Percentiles rank a stretch among this genome's conserved stretches.
These are phyloP conservation scores for Roridomyces roridus DNA, from an alignment of 768 basidiomycete species.

Conservation along the genomic window DNA sequence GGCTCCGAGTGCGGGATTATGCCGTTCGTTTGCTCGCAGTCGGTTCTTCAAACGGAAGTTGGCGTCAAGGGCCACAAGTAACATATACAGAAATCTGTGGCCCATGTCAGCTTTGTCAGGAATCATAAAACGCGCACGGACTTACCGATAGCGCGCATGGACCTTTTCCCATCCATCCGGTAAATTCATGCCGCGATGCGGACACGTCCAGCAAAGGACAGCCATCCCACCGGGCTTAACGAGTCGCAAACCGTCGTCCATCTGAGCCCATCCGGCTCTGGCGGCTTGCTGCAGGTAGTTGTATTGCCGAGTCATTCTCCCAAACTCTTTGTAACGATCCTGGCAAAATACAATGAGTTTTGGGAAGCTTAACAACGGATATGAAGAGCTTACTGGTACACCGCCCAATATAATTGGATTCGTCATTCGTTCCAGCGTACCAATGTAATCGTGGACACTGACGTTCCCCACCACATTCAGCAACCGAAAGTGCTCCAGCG, in stretches of 20 bases:
- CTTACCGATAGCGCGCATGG: not conserved
- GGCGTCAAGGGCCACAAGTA: conserved; percentile 20
- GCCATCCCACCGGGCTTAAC: conserved; percentile 6
- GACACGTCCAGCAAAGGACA: conserved; percentile 29
- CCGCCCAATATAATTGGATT: not conserved
- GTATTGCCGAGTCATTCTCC: not conserved
- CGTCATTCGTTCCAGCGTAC: not conserved
- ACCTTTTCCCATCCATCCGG: conserved; percentile 19
- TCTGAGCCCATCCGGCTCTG: conserved; percentile 3
- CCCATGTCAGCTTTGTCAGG: not conserved
- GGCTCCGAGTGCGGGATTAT: conserved; percentile 21
- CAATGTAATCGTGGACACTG: conserved; percentile 15
- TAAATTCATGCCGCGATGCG: conserved; percentile 19
- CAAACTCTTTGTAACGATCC: conserved; percentile 15
- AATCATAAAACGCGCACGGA: not conserved
- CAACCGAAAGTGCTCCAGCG: conserved; percentile 10
- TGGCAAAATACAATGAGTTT: not conserved
- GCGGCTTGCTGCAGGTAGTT: not conserved
- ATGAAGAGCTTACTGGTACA: not conserved
- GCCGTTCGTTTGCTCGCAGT: not conserved
- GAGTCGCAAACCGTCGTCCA: conserved; percentile 9
- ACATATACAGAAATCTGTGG: conserved; percentile 16
- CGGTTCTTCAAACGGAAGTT: conserved; percentile 28
- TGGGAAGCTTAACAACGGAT: no score
- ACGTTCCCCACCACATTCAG: conserved; percentile 16